These are phyloP conservation scores for Zymoseptoria brevis DNA, from an alignment of 2,329 filamentous ascomycete species.

Conservation along the genomic window DNA sequence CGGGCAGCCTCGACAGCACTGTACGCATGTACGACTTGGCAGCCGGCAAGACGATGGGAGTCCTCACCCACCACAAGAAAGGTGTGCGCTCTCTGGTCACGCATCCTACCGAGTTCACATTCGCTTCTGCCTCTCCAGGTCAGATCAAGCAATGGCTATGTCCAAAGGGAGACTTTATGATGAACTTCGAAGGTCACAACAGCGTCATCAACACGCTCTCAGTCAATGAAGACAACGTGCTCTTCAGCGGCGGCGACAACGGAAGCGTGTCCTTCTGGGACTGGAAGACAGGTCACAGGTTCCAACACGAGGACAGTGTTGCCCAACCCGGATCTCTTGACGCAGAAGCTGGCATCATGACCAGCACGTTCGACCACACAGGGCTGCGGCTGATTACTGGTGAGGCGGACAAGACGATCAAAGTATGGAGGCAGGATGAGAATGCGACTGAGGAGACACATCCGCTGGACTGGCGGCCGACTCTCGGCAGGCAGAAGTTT, in stretches of 20 bases:
- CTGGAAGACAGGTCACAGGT: constrained; percentile 92
- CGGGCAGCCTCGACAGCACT: constrained; percentile 82
- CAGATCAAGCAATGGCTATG: constrained; percentile 99
- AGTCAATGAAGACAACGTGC: constrained; percentile 88
- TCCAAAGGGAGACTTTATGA: constrained; percentile 96
- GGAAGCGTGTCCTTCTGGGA: constrained; percentile 98
- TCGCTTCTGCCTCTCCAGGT: constrained; percentile 82
- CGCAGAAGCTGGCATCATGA: constrained; percentile 91
- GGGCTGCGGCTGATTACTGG: constrained; percentile 85
- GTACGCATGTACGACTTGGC: constrained; percentile 92
- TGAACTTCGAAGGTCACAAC: constrained; percentile 96
- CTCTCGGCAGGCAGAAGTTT: constrained; percentile 65
- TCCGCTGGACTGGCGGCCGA: constrained; percentile 86
- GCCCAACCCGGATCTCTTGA: constrained; percentile 91
- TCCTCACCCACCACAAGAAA: constrained; percentile 97
- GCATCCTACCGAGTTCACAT: constrained; percentile 92
- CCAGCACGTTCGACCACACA: constrained; percentile 82
- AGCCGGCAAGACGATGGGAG: constrained; percentile 91
- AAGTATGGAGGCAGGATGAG: constrained; percentile 94
- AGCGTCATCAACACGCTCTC: constrained; percentile 90
- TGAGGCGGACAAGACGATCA: constrained; percentile 92
- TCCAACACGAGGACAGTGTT: constrained; percentile 81
- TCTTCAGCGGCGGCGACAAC: constrained; percentile 93
- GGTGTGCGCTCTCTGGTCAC: constrained; percentile 76
- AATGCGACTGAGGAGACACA: constrained; percentile 84